These are phyloP conservation scores for Escovopsis sp. DNA, from an alignment of 2,329 filamentous ascomycete genomes.

Conservation along the genomic window DNA sequence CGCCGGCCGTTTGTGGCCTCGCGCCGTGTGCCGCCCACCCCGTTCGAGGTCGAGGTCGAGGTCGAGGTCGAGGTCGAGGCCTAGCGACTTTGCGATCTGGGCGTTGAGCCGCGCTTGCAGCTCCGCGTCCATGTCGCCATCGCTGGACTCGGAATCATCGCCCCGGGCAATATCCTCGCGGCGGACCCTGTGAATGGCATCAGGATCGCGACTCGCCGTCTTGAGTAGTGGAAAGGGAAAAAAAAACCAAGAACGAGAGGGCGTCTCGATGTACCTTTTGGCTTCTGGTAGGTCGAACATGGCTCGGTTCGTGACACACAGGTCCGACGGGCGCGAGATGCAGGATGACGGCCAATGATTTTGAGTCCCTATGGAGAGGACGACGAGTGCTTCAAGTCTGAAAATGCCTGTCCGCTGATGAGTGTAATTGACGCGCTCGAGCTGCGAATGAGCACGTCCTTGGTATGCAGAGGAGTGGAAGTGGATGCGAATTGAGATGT, in stretches of 20 bases:
- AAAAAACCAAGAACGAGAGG: background rate
- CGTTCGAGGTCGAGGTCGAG: background rate
- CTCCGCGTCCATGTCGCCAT: slow-evolving; percentile 19
- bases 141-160: slow-evolving; percentile 12
- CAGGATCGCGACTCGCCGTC: too few species aligned
- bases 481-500: too few species aligned
- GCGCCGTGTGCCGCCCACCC: background rate
- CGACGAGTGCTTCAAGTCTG: too few species aligned
- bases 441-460: too few species aligned
- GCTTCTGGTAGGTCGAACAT: slow-evolving; percentile 19
- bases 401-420: too few species aligned
- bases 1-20: background rate
- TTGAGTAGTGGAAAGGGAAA: background rate
- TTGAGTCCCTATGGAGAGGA: too few species aligned
- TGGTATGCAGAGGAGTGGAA: too few species aligned
- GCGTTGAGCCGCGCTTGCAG: slow-evolving; percentile 31
- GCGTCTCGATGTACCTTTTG: slow-evolving; percentile 15
- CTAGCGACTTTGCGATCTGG: slow-evolving; percentile 32
- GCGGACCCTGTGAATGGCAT: slow-evolving; percentile 29
- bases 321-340: background rate
- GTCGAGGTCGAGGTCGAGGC: slow-evolving; percentile 13
- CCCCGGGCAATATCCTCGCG: slow-evolving; percentile 36
- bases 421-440: too few species aligned
- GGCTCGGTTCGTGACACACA: background rate
- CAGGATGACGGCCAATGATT: too few species aligned